These are phyloP conservation scores for Fusarium sp. DNA, from an alignment of 2,329 filamentous ascomycete genomes.

Conservation along the genomic window DNA sequence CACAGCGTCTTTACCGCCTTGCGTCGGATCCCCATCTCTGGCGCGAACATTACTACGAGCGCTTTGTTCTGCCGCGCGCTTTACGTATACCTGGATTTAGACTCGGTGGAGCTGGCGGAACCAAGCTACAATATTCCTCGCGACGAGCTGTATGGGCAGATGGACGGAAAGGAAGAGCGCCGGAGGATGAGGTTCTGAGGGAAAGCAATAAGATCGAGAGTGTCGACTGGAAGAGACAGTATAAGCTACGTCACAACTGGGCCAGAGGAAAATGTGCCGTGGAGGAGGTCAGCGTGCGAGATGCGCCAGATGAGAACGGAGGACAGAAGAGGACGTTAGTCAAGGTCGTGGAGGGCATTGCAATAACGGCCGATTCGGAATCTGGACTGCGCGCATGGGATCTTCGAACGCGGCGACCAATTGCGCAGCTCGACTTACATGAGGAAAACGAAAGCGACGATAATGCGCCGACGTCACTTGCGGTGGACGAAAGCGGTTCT, in stretches of 20 bases:
- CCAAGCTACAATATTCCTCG: constrained; percentile 57
- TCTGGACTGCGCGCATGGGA: constrained; percentile 83
- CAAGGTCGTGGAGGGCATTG: constrained; percentile 78
- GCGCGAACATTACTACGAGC: constrained; percentile 87
- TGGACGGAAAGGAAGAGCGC: constrained; percentile 53
- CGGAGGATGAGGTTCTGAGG: constrained; percentile 47
- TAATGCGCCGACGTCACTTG: constrained; percentile 68
- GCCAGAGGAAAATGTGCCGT: constrained; percentile 81
- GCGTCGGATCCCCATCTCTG: constrained; percentile 87
- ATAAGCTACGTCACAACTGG: constrained; percentile 92
- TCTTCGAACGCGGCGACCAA: constrained; percentile 67
- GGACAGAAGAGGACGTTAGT: constrained; percentile 72
- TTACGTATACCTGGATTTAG: constrained; percentile 76
- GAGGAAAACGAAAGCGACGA: constrained; percentile 29
- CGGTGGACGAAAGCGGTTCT: constrained; percentile 65
- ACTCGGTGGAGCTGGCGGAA: constrained; percentile 42
- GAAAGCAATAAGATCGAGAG: constrained; percentile 38
- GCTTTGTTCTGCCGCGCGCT: constrained; percentile 85
- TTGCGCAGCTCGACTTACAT: constrained; percentile 60
- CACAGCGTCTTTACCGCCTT: constrained; percentile 76
- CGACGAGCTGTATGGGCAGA: constrained; percentile 57
- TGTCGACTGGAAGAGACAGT: constrained; percentile 88
- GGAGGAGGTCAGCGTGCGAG: constrained; percentile 73
- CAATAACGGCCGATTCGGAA: constrained; percentile 77
- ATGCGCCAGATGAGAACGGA: constrained; percentile 45